Conservation (phyloP, 2,329 filamentous ascomycete species). For the Atkinsonella texensis region DNA sequence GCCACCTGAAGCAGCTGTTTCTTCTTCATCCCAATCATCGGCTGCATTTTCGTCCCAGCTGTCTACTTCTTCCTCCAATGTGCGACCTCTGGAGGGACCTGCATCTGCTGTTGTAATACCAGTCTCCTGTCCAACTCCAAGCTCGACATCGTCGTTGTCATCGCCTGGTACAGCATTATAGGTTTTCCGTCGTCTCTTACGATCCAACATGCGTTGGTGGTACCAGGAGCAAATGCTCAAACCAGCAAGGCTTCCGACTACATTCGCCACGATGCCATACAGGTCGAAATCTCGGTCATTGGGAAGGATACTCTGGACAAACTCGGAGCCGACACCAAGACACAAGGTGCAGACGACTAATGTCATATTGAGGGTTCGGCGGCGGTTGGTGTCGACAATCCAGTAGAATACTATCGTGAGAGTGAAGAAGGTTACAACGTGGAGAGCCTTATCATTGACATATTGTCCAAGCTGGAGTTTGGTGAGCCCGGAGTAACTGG, state of each 20-base stretch:
- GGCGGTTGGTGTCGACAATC: conserved; percentile 83
- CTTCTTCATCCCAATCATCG: conserved; percentile 45
- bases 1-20: conserved; percentile 11
- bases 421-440: conserved; percentile 79
- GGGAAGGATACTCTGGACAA: conserved; percentile 63
- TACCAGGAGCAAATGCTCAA: conserved; percentile 78
- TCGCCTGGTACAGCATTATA: conserved; percentile 60
- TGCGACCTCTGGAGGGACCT: conserved; percentile 17
- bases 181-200: conserved; percentile 60
- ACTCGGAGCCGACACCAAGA: conserved; percentile 62
- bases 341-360: conserved; percentile 63
- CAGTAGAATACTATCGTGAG: conserved; percentile 89
- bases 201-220: conserved; percentile 88
- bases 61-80: conserved; percentile 72
- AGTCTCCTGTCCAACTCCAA: conserved; percentile 60
- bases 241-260: conserved; percentile 62
- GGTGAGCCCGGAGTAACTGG: conserved; percentile 71
- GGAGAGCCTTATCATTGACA: conserved; percentile 84
- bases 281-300: conserved; percentile 63
- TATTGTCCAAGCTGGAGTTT: conserved; percentile 40
- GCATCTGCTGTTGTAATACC: conserved; percentile 36
- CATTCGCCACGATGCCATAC: conserved; percentile 79
- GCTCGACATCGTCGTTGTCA: conserved; percentile 58
- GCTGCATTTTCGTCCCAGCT: conserved; percentile 82
- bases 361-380: conserved; percentile 74